Percentiles rank a stretch among this genome's conserved stretches.
These are phyloP conservation scores for Sistotremastrum niveocremeum DNA, from an alignment of 768 basidiomycete species.

Conservation along the genomic window DNA sequence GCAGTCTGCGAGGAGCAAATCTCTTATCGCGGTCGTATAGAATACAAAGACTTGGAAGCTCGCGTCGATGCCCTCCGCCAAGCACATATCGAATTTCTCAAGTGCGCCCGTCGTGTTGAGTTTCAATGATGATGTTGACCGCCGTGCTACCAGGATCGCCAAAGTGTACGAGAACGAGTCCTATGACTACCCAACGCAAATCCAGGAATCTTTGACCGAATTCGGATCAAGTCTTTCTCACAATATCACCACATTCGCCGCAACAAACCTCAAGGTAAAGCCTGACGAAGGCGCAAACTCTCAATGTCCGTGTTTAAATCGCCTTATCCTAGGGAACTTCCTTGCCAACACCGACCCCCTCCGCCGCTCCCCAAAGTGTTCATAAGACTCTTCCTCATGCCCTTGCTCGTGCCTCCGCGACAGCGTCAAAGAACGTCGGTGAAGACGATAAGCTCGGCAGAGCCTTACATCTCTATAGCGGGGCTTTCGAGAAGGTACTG, in stretches of 20 bases:
- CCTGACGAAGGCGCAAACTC: not conserved
- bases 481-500: conserved; percentile 62
- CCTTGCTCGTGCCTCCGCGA: conserved; percentile 65
- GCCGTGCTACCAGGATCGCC: conserved; percentile 45
- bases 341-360: conserved; percentile 58
- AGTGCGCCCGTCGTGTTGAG: conserved; percentile 30
- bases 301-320: not conserved
- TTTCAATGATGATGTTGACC: not conserved
- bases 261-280: conserved; percentile 57
- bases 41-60: conserved; percentile 92
- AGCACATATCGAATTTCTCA: conserved; percentile 66
- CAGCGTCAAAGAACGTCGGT: conserved; percentile 35
- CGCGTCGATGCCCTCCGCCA: conserved; percentile 84
- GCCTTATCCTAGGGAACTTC: conserved; percentile 45
- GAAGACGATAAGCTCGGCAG: conserved; percentile 59
- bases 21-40: conserved; percentile 24
- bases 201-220: conserved; percentile 71
- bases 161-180: conserved; percentile 81
- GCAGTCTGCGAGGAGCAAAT: no score
- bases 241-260: conserved; percentile 73
- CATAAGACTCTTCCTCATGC: conserved; percentile 98
- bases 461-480: conserved; percentile 66
- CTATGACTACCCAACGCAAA: conserved; percentile 82
- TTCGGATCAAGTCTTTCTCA: conserved; percentile 57
- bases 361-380: conserved; percentile 40